Percentiles rank a stretch among this genome's conserved stretches.
Conservation (phyloP, 495 filamentous ascomycete species). For the Neurospora terricola region DNA sequence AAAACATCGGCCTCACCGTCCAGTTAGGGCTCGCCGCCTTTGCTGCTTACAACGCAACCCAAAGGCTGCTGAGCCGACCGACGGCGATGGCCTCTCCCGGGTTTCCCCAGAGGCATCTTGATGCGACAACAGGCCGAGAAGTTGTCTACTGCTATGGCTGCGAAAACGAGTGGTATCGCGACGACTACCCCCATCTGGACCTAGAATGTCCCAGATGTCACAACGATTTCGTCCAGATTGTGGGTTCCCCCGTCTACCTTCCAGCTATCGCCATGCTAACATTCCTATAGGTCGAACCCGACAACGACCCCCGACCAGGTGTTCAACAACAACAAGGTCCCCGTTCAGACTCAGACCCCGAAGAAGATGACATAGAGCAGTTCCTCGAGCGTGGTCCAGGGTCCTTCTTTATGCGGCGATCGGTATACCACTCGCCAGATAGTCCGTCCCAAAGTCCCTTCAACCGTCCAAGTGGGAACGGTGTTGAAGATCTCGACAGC, state of each 20-base stretch:
- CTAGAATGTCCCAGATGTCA: slow-evolving; percentile 68
- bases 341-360: slow-evolving; percentile 35
- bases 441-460: slow-evolving; percentile 2
- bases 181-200: slow-evolving; percentile 38
- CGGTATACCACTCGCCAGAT: slow-evolving; percentile 5
- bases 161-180: slow-evolving; percentile 64
- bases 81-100: slow-evolving; percentile 27
- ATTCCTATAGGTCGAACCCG: slow-evolving; percentile 23
- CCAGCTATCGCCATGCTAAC: slow-evolving; percentile 13
- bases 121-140: slow-evolving; percentile 42
- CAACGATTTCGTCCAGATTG: slow-evolving; percentile 78
- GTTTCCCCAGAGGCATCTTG: slow-evolving; percentile 20
- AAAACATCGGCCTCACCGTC: slow-evolving; percentile 36
- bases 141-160: slow-evolving; percentile 78
- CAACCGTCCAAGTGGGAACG: not conserved
- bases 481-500: not conserved
- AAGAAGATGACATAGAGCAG: slow-evolving; percentile 39
- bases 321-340: slow-evolving; percentile 32
- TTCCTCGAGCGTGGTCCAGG: slow-evolving; percentile 34
- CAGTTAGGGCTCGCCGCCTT: slow-evolving; percentile 41
- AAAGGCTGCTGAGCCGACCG: slow-evolving; percentile 24
- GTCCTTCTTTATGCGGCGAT: slow-evolving; percentile 28
- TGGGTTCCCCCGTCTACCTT: slow-evolving; percentile 28
- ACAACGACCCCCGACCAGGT: slow-evolving; percentile 27
- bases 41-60: slow-evolving; percentile 31